Evolutionary conservation across 192 early-diverging fungal species (phyloP).

Genomic region (Umbelopsis sp.): DNA sequence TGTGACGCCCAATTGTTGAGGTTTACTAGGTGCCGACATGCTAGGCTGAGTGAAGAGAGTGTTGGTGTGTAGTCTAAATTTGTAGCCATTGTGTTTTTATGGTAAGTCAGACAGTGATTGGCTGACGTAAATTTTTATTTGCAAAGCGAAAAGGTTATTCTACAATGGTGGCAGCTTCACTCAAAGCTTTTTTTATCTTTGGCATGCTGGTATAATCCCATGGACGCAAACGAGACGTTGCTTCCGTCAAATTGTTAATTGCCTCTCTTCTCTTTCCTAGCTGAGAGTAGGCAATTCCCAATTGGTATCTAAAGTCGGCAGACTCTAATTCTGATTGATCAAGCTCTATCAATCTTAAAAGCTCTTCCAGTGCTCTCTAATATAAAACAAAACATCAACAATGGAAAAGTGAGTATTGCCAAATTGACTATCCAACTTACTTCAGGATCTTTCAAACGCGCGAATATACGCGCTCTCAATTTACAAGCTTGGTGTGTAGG

Average conservation of each 20-base stretch:
- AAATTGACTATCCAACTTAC: no score
- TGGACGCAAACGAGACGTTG: slow-evolving; percentile 14
- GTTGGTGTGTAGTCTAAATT: not conserved
- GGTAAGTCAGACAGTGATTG: slow-evolving; percentile 5
- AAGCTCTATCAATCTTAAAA: slow-evolving; percentile 4
- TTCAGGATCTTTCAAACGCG: slow-evolving; percentile 8
- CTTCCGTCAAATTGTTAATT: slow-evolving; percentile 5
- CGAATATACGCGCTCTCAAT: slow-evolving; percentile 11
- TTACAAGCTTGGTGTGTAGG: slow-evolving; percentile 18
- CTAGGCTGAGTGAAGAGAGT: not conserved
- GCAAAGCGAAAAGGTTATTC: not conserved
- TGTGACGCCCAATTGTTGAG: slow-evolving; percentile 75
- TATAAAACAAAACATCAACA: not conserved
- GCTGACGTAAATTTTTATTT: not conserved
- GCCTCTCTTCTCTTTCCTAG: slow-evolving; percentile 3
- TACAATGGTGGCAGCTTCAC: slow-evolving; percentile 18
- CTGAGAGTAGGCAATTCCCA: slow-evolving; percentile 17
- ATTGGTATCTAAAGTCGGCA: slow-evolving; percentile 19
- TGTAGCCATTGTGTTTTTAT: not conserved
- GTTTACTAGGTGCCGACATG: slow-evolving; percentile 21
- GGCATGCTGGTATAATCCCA: slow-evolving; percentile 23
- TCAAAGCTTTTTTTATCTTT: slow-evolving; percentile 17
- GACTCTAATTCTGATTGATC: slow-evolving; percentile 18
- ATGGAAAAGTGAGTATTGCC: no score
- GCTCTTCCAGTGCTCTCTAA: slow-evolving; percentile 8